Conservation (phyloP, 495 filamentous ascomycete species). For the Aspergillus baeticus region DNA sequence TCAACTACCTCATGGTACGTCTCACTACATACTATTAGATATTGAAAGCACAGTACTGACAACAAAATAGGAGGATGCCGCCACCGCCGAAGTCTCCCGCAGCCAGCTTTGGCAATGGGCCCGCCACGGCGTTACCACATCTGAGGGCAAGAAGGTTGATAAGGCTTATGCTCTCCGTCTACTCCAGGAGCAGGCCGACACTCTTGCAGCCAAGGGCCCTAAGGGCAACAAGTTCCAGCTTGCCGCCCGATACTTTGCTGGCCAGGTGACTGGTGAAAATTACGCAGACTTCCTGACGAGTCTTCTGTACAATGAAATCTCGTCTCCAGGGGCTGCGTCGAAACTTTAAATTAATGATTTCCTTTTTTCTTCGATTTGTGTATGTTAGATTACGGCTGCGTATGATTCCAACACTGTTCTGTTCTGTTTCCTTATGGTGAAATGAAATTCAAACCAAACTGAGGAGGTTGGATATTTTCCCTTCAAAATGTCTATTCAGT, state of each 20-base stretch:
- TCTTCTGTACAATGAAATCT: constrained; percentile 95
- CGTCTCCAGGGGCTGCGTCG: constrained; percentile 73
- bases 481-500: too few species aligned
- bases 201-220: constrained; percentile 69
- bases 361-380: neutral
- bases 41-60: constrained; percentile 9
- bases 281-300: constrained; percentile 97
- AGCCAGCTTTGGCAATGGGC: constrained; percentile 97
- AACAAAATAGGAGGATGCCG: constrained; percentile 75
- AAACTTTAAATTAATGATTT: constrained; percentile 64
- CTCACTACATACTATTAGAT: neutral
- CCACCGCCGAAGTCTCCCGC: constrained; percentile 92
- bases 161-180: constrained; percentile 86
- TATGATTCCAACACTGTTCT: constrained; percentile 1
- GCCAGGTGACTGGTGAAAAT: constrained; percentile 94
- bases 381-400: constrained; percentile 6
- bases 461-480: neutral
- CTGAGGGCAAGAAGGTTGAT: constrained; percentile 89
- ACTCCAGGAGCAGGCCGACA: constrained; percentile 80
- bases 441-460: neutral
- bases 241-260: constrained; percentile 87
- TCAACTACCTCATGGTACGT: constrained; percentile 91
- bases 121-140: constrained; percentile 77
- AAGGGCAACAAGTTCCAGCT: constrained; percentile 91
- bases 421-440: neutral